These are phyloP conservation scores for Colletotrichum musicola DNA, from an alignment of 2,329 filamentous ascomycete species.

Conservation along the genomic window DNA sequence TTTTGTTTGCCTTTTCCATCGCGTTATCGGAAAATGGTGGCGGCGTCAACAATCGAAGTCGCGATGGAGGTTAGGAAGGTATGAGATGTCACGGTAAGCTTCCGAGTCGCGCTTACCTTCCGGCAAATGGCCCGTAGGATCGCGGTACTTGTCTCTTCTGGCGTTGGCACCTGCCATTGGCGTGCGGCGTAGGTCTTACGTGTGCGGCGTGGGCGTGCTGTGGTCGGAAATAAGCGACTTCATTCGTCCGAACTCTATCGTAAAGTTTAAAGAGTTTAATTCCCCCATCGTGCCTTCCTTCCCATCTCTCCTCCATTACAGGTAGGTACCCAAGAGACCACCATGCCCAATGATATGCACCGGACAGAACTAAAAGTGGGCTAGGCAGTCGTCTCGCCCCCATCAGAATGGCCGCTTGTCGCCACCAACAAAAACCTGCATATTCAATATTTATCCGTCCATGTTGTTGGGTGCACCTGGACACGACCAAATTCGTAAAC, in stretches of 20 bases:
- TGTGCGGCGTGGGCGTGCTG: not conserved
- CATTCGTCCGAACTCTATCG: constrained; percentile 25
- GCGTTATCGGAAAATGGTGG: no score
- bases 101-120: not conserved
- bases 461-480: not conserved
- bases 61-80: not conserved
- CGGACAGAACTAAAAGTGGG: not conserved
- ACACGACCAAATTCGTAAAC: not conserved
- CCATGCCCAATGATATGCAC: not conserved
- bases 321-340: not conserved
- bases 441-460: not conserved
- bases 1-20: not conserved
- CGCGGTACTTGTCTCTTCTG: not conserved
- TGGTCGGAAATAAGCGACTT: constrained; percentile 24
- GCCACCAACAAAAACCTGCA: constrained; percentile 1
- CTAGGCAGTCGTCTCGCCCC: not conserved
- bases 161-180: not conserved
- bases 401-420: not conserved
- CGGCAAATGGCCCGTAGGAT: not conserved
- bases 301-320: not conserved
- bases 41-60: no score
- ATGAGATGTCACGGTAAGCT: not conserved
- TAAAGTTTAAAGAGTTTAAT: constrained; percentile 38
- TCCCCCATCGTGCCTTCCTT: not conserved
- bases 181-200: not conserved